phyloP scores from a whole-genome alignment of 108 stramenopile genomes.

The Nitzschia putrida region DNA sequence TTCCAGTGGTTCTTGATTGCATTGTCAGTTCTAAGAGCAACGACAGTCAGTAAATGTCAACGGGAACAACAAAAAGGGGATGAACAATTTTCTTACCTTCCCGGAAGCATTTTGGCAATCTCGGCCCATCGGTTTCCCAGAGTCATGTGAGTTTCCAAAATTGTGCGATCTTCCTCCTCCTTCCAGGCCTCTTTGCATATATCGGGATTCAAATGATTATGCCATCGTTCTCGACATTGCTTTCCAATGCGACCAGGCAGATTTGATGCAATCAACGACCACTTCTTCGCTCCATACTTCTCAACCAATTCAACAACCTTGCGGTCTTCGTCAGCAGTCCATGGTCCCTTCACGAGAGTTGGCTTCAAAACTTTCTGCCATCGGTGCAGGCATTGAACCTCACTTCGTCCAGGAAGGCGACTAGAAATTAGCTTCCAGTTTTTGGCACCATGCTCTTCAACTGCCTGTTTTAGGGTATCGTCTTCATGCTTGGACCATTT shows the following conservation, averaged over 20 bases:
- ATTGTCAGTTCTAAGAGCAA: conserved; percentile 90
- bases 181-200: conserved; percentile 92
- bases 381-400: conserved; percentile 75
- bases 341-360: conserved; percentile 76
- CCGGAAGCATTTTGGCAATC: conserved; percentile 84
- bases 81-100: conserved; percentile 59
- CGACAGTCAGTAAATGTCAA: neutral
- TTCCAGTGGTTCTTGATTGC: conserved; percentile 99
- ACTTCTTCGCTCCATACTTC: conserved; percentile 71
- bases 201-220: conserved; percentile 96
- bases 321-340: conserved; percentile 91
- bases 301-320: conserved; percentile 73
- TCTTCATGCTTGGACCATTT: conserved; percentile 71
- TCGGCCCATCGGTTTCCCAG: conserved; percentile 86
- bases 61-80: neutral
- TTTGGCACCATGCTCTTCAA: conserved; percentile 65
- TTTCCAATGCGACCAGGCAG: conserved; percentile 97
- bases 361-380: conserved; percentile 79
- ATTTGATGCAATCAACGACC: conserved; percentile 83
- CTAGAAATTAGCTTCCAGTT: conserved; percentile 75
- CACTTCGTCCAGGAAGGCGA: conserved; percentile 54
- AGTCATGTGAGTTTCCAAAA: conserved; percentile 64
- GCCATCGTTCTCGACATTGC: conserved; percentile 99
- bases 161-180: conserved; percentile 83
- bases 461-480: conserved; percentile 56